phyloP scores from a whole-genome alignment of 108 stramenopile genomes.

The Asterionellopsis glacialis region DNA sequence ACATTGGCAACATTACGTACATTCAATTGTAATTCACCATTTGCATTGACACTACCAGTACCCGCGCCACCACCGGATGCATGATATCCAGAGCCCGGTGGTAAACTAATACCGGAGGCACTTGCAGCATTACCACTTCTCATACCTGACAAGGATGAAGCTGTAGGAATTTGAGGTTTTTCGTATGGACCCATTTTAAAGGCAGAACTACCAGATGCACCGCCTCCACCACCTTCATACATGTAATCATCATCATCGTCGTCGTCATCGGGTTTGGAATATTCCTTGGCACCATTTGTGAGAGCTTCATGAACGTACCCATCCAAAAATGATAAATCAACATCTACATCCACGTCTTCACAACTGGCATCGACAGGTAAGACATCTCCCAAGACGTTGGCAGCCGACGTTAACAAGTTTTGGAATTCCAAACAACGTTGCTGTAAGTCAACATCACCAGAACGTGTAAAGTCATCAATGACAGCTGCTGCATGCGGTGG shows the following conservation, averaged over 20 bases:
- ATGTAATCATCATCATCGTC: slow-evolving; percentile 61
- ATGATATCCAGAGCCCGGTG: slow-evolving; percentile 22
- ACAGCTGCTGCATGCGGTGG: slow-evolving; percentile 79
- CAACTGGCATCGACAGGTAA: slow-evolving; percentile 94
- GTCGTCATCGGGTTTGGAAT: slow-evolving; percentile 85
- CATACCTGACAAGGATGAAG: slow-evolving; percentile 23
- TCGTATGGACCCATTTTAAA: slow-evolving; percentile 93
- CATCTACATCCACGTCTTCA: slow-evolving; percentile 91
- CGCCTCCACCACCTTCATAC: slow-evolving; percentile 20
- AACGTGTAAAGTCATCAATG: slow-evolving; percentile 84
- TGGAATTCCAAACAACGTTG: slow-evolving; percentile 92
- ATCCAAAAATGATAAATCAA: slow-evolving; percentile 85
- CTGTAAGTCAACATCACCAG: slow-evolving; percentile 85
- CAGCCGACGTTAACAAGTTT: slow-evolving; percentile 64
- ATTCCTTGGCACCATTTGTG: slow-evolving; percentile 81
- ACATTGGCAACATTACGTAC: slow-evolving; percentile 79
- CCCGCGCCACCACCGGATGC: background rate
- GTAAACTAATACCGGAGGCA: slow-evolving; percentile 34
- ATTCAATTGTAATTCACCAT: slow-evolving; percentile 32
- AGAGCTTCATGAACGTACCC: slow-evolving; percentile 82
- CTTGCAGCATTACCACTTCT: slow-evolving; percentile 30
- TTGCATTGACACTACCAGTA: slow-evolving; percentile 6
- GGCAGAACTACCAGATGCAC: slow-evolving; percentile 29
- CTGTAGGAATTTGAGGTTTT: slow-evolving; percentile 64
- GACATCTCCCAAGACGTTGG: slow-evolving; percentile 77